Percentiles rank a stretch among this genome's conserved stretches.
These are phyloP conservation scores for Letharia columbiana DNA, from an alignment of 495 filamentous ascomycete genomes.

Conservation along the genomic window DNA sequence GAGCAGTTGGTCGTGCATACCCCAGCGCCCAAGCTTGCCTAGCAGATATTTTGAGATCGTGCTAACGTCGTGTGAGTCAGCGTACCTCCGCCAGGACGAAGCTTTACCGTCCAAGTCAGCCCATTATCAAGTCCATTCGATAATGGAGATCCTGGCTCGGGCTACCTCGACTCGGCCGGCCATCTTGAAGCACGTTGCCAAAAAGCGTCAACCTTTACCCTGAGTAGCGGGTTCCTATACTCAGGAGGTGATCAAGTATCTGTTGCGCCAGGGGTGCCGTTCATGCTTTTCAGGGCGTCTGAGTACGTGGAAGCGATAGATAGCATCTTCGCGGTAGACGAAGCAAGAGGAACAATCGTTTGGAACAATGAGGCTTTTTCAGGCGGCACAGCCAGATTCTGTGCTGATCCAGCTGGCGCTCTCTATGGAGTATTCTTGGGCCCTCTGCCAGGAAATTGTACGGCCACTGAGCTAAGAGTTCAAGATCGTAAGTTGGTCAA, in stretches of 20 bases:
- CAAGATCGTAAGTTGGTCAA: constrained; percentile 2
- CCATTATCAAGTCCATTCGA: neutral
- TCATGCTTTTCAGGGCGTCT: constrained; percentile 11
- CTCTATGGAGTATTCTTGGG: constrained; percentile 15
- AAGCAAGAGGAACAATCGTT: constrained; percentile 4
- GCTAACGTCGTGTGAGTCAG: neutral
- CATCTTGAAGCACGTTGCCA: constrained; percentile 11
- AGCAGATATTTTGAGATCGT: neutral
- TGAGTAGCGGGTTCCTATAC: constrained; percentile 11
- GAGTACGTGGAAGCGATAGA: constrained; percentile 6
- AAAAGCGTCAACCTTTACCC: constrained; percentile 8
- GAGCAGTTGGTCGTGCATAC: neutral
- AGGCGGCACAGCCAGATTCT: constrained; percentile 12
- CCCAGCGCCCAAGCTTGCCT: neutral
- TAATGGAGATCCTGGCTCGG: neutral
- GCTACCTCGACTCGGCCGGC: constrained; percentile 14
- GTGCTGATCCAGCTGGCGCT: constrained; percentile 4
- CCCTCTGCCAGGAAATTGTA: constrained; percentile 9
- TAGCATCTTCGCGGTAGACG: constrained; percentile 13
- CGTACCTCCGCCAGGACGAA: neutral
- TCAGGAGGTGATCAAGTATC: neutral
- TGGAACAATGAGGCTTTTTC: constrained; percentile 18
- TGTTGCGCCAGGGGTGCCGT: neutral
- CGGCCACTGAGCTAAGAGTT: constrained; percentile 8
- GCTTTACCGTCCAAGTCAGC: constrained; percentile 7